Evolutionary conservation across 768 basidiomycete species (phyloP).

Genomic region (Leccinum subgranulosum): DNA sequence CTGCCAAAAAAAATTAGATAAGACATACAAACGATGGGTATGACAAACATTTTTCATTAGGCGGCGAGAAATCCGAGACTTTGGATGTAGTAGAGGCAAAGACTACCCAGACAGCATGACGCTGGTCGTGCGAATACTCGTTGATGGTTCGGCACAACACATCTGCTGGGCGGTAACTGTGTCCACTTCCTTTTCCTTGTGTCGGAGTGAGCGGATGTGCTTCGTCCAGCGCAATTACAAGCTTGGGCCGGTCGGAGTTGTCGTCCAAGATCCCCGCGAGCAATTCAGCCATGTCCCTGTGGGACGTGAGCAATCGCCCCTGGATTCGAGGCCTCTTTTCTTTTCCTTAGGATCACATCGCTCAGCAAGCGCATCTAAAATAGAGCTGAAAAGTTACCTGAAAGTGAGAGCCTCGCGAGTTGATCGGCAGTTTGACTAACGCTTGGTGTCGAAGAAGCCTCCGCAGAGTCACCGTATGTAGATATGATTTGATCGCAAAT

Average conservation of each 20-base stretch:
- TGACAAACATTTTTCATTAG: neutral
- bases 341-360: neutral
- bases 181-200: neutral
- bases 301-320: neutral
- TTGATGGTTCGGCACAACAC: neutral
- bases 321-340: neutral
- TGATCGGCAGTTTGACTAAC: neutral
- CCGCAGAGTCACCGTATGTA: neutral
- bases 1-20: neutral
- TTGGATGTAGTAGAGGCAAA: neutral
- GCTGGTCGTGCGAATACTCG: neutral
- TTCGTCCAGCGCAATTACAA: neutral
- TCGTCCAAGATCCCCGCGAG: neutral
- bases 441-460: neutral
- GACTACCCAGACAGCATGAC: neutral
- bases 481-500: neutral
- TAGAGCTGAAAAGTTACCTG: neutral
- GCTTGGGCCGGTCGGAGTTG: neutral
- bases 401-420: neutral
- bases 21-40: neutral
- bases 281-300: neutral
- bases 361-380: neutral
- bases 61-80: neutral
- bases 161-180: neutral
- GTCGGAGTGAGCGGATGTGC: neutral